Evolutionary conservation across 768 basidiomycete species (phyloP), one percentile per base, ranked within the genome.

Genomic region (Hericium rajendrae): DNA sequence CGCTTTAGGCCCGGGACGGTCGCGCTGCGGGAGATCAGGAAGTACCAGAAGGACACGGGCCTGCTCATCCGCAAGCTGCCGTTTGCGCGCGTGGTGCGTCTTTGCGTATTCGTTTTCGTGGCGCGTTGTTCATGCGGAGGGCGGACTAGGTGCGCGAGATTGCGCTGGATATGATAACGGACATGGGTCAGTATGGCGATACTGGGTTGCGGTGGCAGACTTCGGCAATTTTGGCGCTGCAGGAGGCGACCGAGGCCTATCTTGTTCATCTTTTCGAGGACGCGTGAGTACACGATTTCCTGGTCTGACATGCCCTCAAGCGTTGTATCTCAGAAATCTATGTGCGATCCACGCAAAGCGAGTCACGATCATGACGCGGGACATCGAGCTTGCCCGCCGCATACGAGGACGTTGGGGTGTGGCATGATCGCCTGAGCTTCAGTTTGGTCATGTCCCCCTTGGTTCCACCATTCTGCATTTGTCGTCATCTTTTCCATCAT

Each of bases 311-410:
- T 16, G 50, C 58, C 38, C 56, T 38, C 32, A 10, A 49, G 13
- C 53, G 56, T 32, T 28, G 11, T 51, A 15, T 53, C 59, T 20
- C 60, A 97, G 94, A 46, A 97, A 97, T 69, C 75, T 97, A 38
- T 99, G 97, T 67, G 94, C 95, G 6, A 90, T 99, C 62, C 95
- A 98, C 66, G 95, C 95, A 15, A 97, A 95, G 72, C 86, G 95
- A 65, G 95, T 98, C 4, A 99, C 95, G 5, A 86, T 97, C 64
- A 97, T 97, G 94, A 92, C 93, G 56, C 81, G 88, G 53, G 97
- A 99, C 65, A 94, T 99, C 57, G 95, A 97, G 66, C 85, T 99
- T 54, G 97, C 97, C 22, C 80, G 97, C 55, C 82, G 97, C 61
- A 93, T 98, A 76, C 83, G 95, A 51, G 95, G 95, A 3, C 85